Evolutionary conservation across 2,329 filamentous ascomycete genomes (phyloP).

Genomic region (Cytospora schulzeri): DNA sequence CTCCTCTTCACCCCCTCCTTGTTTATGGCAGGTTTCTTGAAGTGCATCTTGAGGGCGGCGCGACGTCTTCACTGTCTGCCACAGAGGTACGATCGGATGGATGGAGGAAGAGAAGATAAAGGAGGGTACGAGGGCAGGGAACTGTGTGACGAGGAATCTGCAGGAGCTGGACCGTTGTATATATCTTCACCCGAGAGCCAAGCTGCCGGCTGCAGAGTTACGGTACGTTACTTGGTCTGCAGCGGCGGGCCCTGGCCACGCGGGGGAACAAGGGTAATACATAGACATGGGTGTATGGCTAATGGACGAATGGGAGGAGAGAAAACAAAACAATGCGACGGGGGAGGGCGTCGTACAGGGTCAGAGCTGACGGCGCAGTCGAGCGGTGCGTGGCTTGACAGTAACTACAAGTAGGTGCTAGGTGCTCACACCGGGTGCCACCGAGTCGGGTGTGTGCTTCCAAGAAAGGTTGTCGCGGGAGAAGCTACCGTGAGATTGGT

Average conservation of each 20-base stretch:
- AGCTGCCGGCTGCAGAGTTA: not conserved
- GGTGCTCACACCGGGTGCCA: not conserved
- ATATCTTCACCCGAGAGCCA: not conserved
- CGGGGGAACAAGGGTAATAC: not conserved
- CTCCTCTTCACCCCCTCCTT: constrained; percentile 10
- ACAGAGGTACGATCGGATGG: not conserved
- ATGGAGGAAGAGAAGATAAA: not conserved
- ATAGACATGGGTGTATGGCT: not conserved
- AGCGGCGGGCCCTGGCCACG: not conserved
- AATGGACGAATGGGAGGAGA: not conserved
- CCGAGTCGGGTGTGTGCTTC: not conserved
- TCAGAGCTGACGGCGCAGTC: not conserved
- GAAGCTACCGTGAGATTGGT: not conserved
- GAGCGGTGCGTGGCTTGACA: not conserved
- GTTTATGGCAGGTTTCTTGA: constrained; percentile 8
- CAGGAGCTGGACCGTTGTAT: not conserved
- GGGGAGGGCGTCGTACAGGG: not conserved
- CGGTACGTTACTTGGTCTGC: not conserved
- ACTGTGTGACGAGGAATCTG: not conserved
- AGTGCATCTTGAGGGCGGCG: not conserved
- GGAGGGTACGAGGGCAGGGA: not conserved
- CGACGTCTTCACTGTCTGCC: not conserved
- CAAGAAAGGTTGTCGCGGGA: not conserved
- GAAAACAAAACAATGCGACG: not conserved
- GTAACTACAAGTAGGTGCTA: not conserved